These are phyloP conservation scores for Myriosclerotinia scirpicola DNA, from an alignment of 2,329 filamentous ascomycete species.

Conservation along the genomic window DNA sequence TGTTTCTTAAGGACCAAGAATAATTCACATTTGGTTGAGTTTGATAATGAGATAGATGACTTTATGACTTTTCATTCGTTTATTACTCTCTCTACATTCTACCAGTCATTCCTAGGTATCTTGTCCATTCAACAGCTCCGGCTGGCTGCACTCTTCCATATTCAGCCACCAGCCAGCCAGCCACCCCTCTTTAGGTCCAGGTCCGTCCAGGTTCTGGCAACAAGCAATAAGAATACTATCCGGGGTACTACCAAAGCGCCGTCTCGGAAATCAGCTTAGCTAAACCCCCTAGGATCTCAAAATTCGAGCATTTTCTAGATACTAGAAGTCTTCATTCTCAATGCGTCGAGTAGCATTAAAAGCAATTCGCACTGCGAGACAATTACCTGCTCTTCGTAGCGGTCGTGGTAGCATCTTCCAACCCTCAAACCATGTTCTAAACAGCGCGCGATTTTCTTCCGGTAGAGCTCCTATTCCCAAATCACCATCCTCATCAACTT, in stretches of 20 bases:
- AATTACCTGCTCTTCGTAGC: constrained; percentile 59
- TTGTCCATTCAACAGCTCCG: no score
- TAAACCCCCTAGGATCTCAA: constrained; percentile 17
- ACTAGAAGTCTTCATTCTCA: constrained; percentile 39
- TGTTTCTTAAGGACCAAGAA: neutral
- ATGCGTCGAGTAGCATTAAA: constrained; percentile 75
- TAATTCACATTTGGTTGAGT: neutral
- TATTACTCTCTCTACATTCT: neutral
- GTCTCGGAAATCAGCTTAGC: constrained; percentile 19
- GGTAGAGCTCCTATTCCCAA: constrained; percentile 29
- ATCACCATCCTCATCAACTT: constrained; percentile 30
- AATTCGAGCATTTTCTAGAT: neutral
- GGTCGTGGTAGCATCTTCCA: constrained; percentile 47
- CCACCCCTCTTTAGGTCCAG: constrained; percentile 6
- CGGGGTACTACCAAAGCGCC: constrained; percentile 20
- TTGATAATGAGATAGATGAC: neutral
- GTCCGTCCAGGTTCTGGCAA: no score
- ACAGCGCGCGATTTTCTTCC: constrained; percentile 46
- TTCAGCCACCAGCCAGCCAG: neutral
- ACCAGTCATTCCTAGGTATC: neutral
- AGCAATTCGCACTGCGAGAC: constrained; percentile 66
- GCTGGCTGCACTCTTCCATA: neutral
- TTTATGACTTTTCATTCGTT: constrained; percentile 1
- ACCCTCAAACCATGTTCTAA: constrained; percentile 46
- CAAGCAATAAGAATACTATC: constrained; percentile 4